phyloP scores from a whole-genome alignment of 495 filamentous ascomycete species.

The Aspergillus nanangensis region DNA sequence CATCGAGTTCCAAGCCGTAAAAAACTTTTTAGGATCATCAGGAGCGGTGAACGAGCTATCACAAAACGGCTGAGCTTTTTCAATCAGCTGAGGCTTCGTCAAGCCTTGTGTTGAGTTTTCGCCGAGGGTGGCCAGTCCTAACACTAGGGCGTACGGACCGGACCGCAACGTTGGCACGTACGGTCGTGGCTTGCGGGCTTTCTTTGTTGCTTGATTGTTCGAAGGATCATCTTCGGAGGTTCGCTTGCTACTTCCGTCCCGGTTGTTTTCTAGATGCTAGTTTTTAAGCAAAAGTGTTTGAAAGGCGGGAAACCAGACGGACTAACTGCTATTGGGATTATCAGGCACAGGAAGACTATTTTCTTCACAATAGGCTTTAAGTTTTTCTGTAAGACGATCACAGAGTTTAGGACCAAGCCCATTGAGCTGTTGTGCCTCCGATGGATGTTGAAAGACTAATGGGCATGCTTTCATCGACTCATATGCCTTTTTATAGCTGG shows the following conservation, averaged over 20 bases:
- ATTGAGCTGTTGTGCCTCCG: conserved; percentile 65
- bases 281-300: no score
- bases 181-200: conserved; percentile 55
- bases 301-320: no score
- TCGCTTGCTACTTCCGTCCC: conserved; percentile 32
- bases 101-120: conserved; percentile 53
- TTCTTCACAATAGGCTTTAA: conserved; percentile 61
- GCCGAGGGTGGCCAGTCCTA: conserved; percentile 59
- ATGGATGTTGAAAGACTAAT: conserved; percentile 67
- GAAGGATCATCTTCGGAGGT: conserved; percentile 36
- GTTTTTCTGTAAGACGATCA: conserved; percentile 62
- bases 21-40: conserved; percentile 61
- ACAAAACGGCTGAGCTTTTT: conserved; percentile 65
- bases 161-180: conserved; percentile 72
- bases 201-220: conserved; percentile 52
- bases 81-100: conserved; percentile 66
- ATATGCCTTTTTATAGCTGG: conserved; percentile 73
- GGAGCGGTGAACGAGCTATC: conserved; percentile 72
- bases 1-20: conserved; percentile 85
- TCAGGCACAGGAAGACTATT: conserved; percentile 71
- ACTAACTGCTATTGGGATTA: conserved; percentile 37
- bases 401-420: conserved; percentile 70
- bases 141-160: conserved; percentile 69
- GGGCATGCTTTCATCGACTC: conserved; percentile 78
- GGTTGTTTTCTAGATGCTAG: no score